phyloP scores from a whole-genome alignment of 306 rosid species.

The Malus domestica region DNA sequence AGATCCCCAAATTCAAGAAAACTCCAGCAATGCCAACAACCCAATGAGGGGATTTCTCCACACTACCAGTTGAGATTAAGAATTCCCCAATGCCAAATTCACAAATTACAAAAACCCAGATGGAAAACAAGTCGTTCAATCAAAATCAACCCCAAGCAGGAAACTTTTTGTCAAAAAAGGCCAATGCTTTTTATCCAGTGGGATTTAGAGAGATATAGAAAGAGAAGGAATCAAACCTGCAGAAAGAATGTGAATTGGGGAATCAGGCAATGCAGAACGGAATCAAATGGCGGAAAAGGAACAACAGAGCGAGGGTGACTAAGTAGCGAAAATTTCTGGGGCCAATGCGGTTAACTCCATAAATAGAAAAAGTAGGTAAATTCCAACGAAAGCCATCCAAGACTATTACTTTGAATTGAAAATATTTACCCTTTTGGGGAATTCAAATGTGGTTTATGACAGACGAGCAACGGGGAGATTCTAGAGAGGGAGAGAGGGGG shows the following conservation, averaged over 20 bases:
- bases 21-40: not conserved
- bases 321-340: not conserved
- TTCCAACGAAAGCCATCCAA: conserved; percentile 11
- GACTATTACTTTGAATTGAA: not conserved
- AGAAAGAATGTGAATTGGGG: conserved; percentile 1
- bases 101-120: not conserved
- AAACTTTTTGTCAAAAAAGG: not conserved
- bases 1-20: not conserved
- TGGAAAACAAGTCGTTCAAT: not conserved
- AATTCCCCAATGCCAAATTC: conserved; percentile 9
- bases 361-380: not conserved
- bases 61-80: not conserved
- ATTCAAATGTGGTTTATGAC: conserved; percentile 15
- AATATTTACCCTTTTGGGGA: conserved; percentile 4
- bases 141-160: not conserved
- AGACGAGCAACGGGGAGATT: conserved; percentile 16
- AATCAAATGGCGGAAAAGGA: conserved; percentile 13
- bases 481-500: not conserved
- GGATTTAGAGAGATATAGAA: not conserved
- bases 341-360: conserved; percentile 15
- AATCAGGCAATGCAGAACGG: conserved; percentile 6
- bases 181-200: not conserved
- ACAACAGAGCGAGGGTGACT: not conserved
- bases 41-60: not conserved
- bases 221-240: not conserved